Conservation (phyloP, 257 asterid genomes). For the Ilex asprella region DNA sequence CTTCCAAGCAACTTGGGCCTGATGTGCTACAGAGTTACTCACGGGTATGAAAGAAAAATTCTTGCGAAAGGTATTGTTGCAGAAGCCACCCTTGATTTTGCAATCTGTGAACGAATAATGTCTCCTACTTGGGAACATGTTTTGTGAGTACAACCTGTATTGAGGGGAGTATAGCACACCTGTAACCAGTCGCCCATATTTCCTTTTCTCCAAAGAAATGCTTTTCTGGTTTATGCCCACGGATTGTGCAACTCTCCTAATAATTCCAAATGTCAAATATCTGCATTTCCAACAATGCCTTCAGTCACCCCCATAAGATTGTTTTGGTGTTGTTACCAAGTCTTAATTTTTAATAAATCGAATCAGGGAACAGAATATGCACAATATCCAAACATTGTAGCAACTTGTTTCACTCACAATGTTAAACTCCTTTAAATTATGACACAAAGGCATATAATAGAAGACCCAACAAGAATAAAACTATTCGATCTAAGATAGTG, state of each 20-base stretch:
- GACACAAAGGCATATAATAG: too few relatives aligned
- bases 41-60: constrained; percentile 30
- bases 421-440: too few relatives aligned
- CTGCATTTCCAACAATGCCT: constrained; percentile 22
- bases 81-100: constrained; percentile 25
- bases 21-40: constrained; percentile 33
- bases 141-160: constrained; percentile 34
- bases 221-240: constrained; percentile 14
- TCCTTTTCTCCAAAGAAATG: constrained; percentile 17
- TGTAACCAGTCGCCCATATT: constrained; percentile 30
- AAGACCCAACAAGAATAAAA: too few relatives aligned
- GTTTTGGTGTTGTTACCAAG: too few relatives aligned
- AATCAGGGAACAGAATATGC: too few relatives aligned
- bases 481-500: too few relatives aligned
- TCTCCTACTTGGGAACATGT: constrained; percentile 27
- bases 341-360: too few relatives aligned
- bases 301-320: too few relatives aligned
- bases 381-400: too few relatives aligned
- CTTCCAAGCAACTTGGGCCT: constrained; percentile 60
- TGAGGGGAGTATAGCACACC: constrained; percentile 26
- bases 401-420: too few relatives aligned
- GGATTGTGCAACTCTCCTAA: constrained; percentile 32
- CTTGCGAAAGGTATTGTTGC: constrained; percentile 17
- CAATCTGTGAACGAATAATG: constrained; percentile 27
- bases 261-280: constrained; percentile 37